A percentile compares a stretch with the other conserved stretches of the same genome.
Conservation (phyloP, 345 rosid species). For the Arabis hirsuta region DNA sequence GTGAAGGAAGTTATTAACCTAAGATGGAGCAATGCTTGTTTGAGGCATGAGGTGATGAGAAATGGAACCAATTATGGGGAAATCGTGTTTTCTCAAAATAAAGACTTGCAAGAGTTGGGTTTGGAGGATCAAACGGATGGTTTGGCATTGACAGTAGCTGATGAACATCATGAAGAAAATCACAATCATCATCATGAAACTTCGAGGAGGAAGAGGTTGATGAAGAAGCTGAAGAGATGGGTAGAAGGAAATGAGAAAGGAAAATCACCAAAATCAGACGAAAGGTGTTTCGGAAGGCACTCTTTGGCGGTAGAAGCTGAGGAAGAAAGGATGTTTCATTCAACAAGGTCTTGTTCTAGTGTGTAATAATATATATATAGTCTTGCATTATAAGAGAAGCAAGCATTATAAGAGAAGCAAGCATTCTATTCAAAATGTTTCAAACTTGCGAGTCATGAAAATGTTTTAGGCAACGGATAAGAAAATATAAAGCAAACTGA, state of each 20-base stretch:
- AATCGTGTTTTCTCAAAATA: slow-evolving; percentile 32
- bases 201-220: slow-evolving; percentile 56
- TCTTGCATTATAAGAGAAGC: not conserved
- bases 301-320: slow-evolving; percentile 46
- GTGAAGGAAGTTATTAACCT: slow-evolving; percentile 57
- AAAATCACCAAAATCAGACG: slow-evolving; percentile 46
- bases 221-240: slow-evolving; percentile 69
- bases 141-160: slow-evolving; percentile 24
- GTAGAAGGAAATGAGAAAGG: slow-evolving; percentile 63
- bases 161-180: slow-evolving; percentile 6
- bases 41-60: slow-evolving; percentile 64
- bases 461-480: not conserved
- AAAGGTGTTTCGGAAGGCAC: slow-evolving; percentile 54
- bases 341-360: slow-evolving; percentile 61
- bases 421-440: not conserved
- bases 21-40: slow-evolving; percentile 79
- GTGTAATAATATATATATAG: slow-evolving; percentile 19
- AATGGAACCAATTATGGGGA: slow-evolving; percentile 39
- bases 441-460: not conserved
- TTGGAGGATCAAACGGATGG: slow-evolving; percentile 41
- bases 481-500: not conserved
- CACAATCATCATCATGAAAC: slow-evolving; percentile 21
- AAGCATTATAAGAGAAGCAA: not conserved
- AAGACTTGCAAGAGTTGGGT: slow-evolving; percentile 39
- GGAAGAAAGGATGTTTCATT: slow-evolving; percentile 42